Evolutionary conservation across 2,329 filamentous ascomycete genomes (phyloP), one percentile per base, ranked within the genome.

Genomic region (Fusarium virguliforme): DNA sequence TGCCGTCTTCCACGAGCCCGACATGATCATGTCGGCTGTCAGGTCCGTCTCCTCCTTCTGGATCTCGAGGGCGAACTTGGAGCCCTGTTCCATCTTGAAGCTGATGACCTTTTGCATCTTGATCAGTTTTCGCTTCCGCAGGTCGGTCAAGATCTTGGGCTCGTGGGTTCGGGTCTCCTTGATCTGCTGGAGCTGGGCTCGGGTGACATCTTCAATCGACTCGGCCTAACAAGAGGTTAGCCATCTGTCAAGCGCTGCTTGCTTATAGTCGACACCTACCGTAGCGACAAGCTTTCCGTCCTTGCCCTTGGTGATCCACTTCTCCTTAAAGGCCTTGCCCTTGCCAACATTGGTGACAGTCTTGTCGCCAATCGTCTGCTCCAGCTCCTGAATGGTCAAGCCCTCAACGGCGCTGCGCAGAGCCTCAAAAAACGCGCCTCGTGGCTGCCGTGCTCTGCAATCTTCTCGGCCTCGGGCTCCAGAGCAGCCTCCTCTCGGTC

Each of bases 31-130:
- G 64, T 99, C 96, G 58, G 91, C 92, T 10, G 96, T 98, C 78
- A 99, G 85, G 80, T 99, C 96, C 46, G 96, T 98, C 83, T 97
- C 94, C 84, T 98, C 95, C 82, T 97, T 94, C 50, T 92, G 87
- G 72, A 98, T 93, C 82, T 97, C 92, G 54, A 92, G 89, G 46
- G 94, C 93, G 79, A 94, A 99, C 81, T 97, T 97, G 67, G 90
- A 83, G 0, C 94, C 96, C 85, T 98, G 98, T 66, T 85, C 85
- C 66, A 97, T 90, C 74, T 89, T 92, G 87, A 96, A 99, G 80
- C 86, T 90, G 76, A 97, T 92, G 64, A 93, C 89, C 85, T 98
- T 98, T 75, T 94, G 90, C 78, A 94, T 86, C 73, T 88, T 91
- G 71, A 98, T 87, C 55, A 99, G 88, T 84, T 98, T 98, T 78